Base-by-base conservation (phyloP, 129 eudicot genomes). In the Arctium minus region DNA sequence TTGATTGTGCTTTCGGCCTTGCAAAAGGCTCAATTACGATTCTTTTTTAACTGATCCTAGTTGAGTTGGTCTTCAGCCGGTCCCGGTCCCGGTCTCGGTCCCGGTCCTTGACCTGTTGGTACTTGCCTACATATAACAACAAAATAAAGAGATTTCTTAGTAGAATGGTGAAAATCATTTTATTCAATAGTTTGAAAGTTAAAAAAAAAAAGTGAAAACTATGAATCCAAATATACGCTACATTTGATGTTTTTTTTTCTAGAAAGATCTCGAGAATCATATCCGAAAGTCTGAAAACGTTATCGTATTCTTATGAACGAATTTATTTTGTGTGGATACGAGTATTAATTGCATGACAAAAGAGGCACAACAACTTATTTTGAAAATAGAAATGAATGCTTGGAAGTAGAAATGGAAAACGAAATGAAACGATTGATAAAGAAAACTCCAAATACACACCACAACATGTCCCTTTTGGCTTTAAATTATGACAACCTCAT, bases 401-500 rank as follows among this genome's bases (percentile, higher is more conserved):
- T 75, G 72, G 86, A 82, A 44, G 72, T 77, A 38, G 79, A 77
- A 70, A 78, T 72, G 73, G 79, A 78, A 75, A 71, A 56, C 72
- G 83, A 83, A 29, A 77, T 77, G 78, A 83, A 83, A 60, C 33
- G 82, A 83, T 33, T 83, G 82, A 83, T 40, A 83, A 70, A 72
- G 86, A 84, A 72, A 84, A 78, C 75, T 84, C 79, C 39, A 84
- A 78, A 72, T 79, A 78, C 73, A 78, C 72, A 84, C 86, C 83
- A 83, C 83, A 31, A 64, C 79, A 40, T 72, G 79, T 78, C 83
- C 42, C 74, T 35, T 72, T 37, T 62, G 86, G 86, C 86, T 60
- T 84, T 84, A 78, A 84, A 84, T 78, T 60, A 31, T 83, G 86
- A 83, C 83, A 78, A 83, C 81, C 86, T 81, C 86, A 83, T 82